Percentiles rank a stretch among this genome's conserved stretches.
Evolutionary conservation across 805 yeast species (phyloP).

Genomic region (Metschnikowia orientalis): DNA sequence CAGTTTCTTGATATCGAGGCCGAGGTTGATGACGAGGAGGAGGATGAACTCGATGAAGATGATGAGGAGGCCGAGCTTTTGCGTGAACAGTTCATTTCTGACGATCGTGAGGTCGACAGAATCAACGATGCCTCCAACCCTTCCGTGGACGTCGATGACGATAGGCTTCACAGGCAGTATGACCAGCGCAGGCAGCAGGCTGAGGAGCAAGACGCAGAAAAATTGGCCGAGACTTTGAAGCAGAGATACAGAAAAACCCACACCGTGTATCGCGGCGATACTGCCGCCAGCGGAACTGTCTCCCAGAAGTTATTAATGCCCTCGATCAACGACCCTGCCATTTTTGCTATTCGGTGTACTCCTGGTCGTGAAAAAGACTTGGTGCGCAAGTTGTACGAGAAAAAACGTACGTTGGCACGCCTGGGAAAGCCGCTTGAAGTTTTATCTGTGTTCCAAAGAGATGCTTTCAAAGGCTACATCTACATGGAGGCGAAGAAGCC

Average conservation of each 20-base stretch:
- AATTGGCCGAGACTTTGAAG: conserved; percentile 84
- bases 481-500: conserved; percentile 92
- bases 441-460: conserved; percentile 88
- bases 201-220: conserved; percentile 93
- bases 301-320: conserved; percentile 93
- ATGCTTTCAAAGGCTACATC: conserved; percentile 84
- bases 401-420: conserved; percentile 72
- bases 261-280: conserved; percentile 80
- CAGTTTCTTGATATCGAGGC: conserved; percentile 98
- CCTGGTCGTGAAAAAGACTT: conserved; percentile 91
- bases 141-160: conserved; percentile 35
- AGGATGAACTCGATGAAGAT: conserved; percentile 80
- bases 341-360: conserved; percentile 93
- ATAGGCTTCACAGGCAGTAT: conserved; percentile 83
- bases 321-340: conserved; percentile 91
- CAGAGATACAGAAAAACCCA: conserved; percentile 89
- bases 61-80: conserved; percentile 88
- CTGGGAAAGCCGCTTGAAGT: conserved; percentile 79
- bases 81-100: conserved; percentile 77
- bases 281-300: conserved; percentile 56
- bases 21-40: conserved; percentile 97
- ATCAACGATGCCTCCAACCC: conserved; percentile 39
- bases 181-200: conserved; percentile 83
- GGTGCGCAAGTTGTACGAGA: conserved; percentile 78
- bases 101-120: conserved; percentile 58